Base-by-base conservation (phyloP, 768 basidiomycete genomes). In the Rhizopogon salebrosus region DNA sequence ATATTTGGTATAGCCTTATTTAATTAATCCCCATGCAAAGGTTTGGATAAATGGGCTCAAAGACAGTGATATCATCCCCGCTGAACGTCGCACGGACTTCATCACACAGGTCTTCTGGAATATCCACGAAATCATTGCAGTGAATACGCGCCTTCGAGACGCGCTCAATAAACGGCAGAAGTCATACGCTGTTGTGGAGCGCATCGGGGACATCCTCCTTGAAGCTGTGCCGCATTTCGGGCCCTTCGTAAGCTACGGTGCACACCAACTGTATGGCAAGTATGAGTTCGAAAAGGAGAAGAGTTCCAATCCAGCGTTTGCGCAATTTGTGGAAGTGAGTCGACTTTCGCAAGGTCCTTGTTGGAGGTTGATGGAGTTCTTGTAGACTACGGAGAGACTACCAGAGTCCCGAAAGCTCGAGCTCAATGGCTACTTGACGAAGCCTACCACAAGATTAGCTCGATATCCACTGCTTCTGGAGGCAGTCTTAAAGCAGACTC, bases 201-300 rank as follows among this genome's bases (percentile, higher is more conserved):
- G 82, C 51, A 88, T 99, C 51, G 92, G 92, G 0, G 97, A 99
- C 70, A 83, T 98, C 54, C 79, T 98, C 23, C 71, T 92, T 41
- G 95, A 98, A 29, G 73, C 80, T 20, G 90, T 95, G 2, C 90
- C 91, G 1, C 80, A 87, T 64, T 97, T 99, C 60, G 81, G 76
- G 9, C 97, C 97, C 1, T 99, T 98, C 63, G 94, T 98, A 43
- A 83, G 83, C 31, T 99, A 98, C 62, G 97, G 95, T 40, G 85
- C 93, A 8, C 95, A 98, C 65, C 97, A 99, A 69, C 74, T 98
- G 52, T 98, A 95, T 64, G 97, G 97, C 11, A 99, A 98, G 70
- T 98, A 92, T 66, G 95, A 98, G 72, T 98, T 99, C 68, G 97
- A 99, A 75, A 95, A 92, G 78, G 97, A 98, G 78, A 98, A 98